phyloP scores from a whole-genome alignment of 228 moss, liverwort and hornwort species.

The Sphagnum fallax region DNA sequence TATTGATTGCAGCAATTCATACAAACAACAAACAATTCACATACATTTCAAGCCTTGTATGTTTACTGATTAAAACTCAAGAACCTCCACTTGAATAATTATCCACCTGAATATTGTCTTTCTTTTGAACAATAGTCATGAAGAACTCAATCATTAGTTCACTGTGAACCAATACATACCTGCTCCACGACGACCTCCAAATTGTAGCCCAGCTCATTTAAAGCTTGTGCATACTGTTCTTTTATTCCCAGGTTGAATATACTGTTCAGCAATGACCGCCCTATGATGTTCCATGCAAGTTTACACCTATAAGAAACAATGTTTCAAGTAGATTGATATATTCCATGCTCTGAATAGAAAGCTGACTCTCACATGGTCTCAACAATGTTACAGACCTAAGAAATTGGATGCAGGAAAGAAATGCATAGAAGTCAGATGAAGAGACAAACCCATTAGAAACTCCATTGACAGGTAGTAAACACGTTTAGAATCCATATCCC shows the following conservation, averaged over 20 bases:
- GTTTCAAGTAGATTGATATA: too few species aligned
- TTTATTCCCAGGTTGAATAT: slow-evolving; percentile 84
- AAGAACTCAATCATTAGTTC: neutral
- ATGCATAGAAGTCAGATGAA: neutral
- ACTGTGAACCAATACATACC: slow-evolving; percentile 24
- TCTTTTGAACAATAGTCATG: too few species aligned
- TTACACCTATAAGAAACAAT: slow-evolving; percentile 12
- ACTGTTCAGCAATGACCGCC: slow-evolving; percentile 86
- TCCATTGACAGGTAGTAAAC: slow-evolving; percentile 96
- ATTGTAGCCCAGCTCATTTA: slow-evolving; percentile 81
- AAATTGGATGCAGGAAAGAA: neutral
- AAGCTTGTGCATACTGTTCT: slow-evolving; percentile 82
- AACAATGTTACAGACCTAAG: too few species aligned
- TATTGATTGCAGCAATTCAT: too few species aligned
- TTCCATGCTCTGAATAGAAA: too few species aligned
- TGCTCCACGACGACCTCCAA: slow-evolving; percentile 87
- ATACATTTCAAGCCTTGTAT: too few species aligned
- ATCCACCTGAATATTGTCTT: too few species aligned
- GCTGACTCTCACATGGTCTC: too few species aligned
- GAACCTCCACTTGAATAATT: too few species aligned
- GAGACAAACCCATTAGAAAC: slow-evolving; percentile 74
- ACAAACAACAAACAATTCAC: too few species aligned
- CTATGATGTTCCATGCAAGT: slow-evolving; percentile 26
- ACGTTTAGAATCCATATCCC: slow-evolving; percentile 79
- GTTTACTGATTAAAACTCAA: too few species aligned